A percentile compares a stretch with the other conserved stretches of the same genome.
These are phyloP conservation scores for Aphanomyces astaci DNA, from an alignment of 352 stramenopile genomes.

Conservation along the genomic window DNA sequence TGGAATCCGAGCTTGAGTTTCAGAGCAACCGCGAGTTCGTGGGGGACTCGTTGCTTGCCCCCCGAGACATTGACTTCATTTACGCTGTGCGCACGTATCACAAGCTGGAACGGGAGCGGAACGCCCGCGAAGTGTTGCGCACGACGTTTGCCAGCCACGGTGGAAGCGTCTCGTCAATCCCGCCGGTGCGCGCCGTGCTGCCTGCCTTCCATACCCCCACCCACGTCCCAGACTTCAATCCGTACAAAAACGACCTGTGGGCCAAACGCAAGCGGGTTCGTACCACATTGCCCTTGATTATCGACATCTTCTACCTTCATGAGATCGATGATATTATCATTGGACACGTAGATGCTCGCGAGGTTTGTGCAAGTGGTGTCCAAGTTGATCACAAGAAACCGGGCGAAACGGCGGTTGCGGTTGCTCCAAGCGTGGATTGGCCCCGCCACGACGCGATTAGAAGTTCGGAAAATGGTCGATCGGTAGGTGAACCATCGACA, in stretches of 20 bases:
- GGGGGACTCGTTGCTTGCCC: constrained; percentile 48
- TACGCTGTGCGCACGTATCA: constrained; percentile 42
- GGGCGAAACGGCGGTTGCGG: constrained; percentile 49
- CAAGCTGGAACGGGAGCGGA: constrained; percentile 22
- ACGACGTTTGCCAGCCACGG: constrained; percentile 31
- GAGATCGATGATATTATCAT: too few species aligned
- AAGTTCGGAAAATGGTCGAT: constrained; percentile 57
- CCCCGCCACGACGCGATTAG: constrained; percentile 31
- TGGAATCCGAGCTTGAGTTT: constrained; percentile 80
- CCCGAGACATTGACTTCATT: constrained; percentile 41
- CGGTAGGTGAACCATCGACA: constrained; percentile 33
- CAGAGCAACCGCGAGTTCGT: constrained; percentile 66
- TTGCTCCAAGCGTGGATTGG: constrained; percentile 51
- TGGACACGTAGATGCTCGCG: constrained; percentile 58
- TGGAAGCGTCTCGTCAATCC: constrained; percentile 31
- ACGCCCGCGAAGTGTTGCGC: constrained; percentile 42
- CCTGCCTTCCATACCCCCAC: constrained; percentile 35
- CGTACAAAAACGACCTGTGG: constrained; percentile 86
- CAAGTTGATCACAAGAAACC: constrained; percentile 53
- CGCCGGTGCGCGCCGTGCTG: constrained; percentile 32
- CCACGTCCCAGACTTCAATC: constrained; percentile 64
- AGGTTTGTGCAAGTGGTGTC: constrained; percentile 55
- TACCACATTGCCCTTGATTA: not conserved
- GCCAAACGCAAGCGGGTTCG: constrained; percentile 41
- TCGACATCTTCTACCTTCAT: not conserved